Evolutionary conservation across 2,329 filamentous ascomycete genomes (phyloP).

Genomic region (Scedosporium aurantiacum): DNA sequence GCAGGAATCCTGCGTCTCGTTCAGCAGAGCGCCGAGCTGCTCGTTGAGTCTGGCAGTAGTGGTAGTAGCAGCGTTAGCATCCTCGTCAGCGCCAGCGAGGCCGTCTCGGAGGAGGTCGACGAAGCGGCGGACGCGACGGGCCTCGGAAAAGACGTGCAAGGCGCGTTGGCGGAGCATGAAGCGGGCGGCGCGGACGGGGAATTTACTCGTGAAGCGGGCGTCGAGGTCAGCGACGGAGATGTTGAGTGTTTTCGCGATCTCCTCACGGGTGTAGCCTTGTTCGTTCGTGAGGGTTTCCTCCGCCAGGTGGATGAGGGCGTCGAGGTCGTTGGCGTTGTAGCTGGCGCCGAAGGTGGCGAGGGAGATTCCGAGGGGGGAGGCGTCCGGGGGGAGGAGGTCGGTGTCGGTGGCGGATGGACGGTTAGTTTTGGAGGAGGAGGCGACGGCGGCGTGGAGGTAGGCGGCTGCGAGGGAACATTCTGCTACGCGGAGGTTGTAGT

Average conservation of each 20-base stretch:
- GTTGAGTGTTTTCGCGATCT: constrained; percentile 64
- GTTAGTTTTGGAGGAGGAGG: no score
- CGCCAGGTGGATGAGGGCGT: constrained; percentile 15
- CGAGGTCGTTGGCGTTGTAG: constrained; percentile 50
- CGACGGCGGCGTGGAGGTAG: constrained; percentile 48
- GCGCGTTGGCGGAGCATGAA: constrained; percentile 86
- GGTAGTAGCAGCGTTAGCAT: constrained; percentile 32
- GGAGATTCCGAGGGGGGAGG: constrained; percentile 70
- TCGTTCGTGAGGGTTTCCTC: constrained; percentile 63
- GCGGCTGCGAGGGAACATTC: constrained; percentile 84
- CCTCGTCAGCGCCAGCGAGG: constrained; percentile 16
- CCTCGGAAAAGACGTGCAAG: constrained; percentile 83
- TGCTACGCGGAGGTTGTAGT: constrained; percentile 94
- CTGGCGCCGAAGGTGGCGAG: constrained; percentile 79
- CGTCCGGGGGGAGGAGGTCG: constrained; percentile 64
- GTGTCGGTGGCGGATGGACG: constrained; percentile 41
- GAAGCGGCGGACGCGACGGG: constrained; percentile 75
- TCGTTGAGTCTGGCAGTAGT: constrained; percentile 47
- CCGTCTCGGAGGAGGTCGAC: constrained; percentile 58
- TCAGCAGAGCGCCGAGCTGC: constrained; percentile 71
- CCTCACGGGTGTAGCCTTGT: constrained; percentile 78
- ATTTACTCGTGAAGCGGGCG: constrained; percentile 69
- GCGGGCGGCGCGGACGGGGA: constrained; percentile 75
- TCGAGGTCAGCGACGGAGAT: constrained; percentile 63
- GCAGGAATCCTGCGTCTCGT: constrained; percentile 81